Evolutionary conservation across 306 rosid genomes (phyloP), one percentile per base, ranked within the genome.

Genomic region (Astragalus glycyphyllos): DNA sequence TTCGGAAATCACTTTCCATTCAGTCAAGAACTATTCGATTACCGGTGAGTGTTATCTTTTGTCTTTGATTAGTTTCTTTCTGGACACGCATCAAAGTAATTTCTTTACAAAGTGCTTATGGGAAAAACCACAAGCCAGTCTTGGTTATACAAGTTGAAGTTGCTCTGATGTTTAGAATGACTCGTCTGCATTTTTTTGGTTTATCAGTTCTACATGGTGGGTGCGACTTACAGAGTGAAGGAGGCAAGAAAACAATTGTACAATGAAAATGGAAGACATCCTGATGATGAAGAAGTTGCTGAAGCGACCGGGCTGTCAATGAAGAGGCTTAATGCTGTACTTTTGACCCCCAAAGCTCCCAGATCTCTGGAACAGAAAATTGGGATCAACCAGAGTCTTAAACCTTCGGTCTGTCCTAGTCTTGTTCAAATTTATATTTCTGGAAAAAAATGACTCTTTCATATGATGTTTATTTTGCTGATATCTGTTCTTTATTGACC

Each of bases 21-120:
- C 98, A 86, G 82, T 89, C 97, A 37, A 83, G 97, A 71, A 89
- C 89, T 40, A 91, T 94, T 78, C 98, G 98, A 80, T 86, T 94
- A 69, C 98, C 98, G 0, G 98, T 94, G 79, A 84, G 95, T 83
- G 77, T 40, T 31, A 41, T 73, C 61, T 58, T 64, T 64, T 48
- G 20, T 26, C 12, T 62, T 64, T 58, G 35, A 37, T 20, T 23
- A 54, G 15, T 48, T 55, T 58, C 69, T 62, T n/a, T 60, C 51
- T 46, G 11, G 23, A 65, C 34, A 9, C 31, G 46, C 62, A 34
- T 61, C 53, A 11, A 54, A 59, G 58, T 40, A 41, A 49, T 34
- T 55, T 26, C 38, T 37, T 6, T 16, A 40, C 20, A 26, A 67
- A 58, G n/a, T 53, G 58, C 53, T 7, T 1, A 13, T n/a, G 11